Conservation (phyloP, 129 eudicot genomes). For the Centaurea solstitialis region DNA sequence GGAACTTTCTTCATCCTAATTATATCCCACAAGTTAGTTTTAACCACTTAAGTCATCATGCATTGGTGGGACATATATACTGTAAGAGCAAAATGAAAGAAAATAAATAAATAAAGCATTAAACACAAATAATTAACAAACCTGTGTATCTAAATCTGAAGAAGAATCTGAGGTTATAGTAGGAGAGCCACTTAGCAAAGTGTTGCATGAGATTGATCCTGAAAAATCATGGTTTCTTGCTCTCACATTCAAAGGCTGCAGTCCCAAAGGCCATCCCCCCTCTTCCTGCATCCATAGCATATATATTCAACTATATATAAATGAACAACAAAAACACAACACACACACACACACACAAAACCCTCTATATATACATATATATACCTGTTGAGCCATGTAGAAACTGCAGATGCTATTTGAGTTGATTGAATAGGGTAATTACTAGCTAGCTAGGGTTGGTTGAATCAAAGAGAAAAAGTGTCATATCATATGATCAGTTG, state of each 20-base stretch:
- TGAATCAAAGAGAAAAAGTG: conserved; percentile 27
- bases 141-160: conserved; percentile 81
- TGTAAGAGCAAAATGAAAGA: conserved; percentile 1
- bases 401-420: conserved; percentile 13
- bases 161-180: conserved; percentile 54
- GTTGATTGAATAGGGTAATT: conserved; percentile 20
- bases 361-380: background rate
- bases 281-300: conserved; percentile 47
- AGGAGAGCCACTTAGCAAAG: conserved; percentile 64
- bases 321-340: background rate
- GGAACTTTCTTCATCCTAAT: too few relatives aligned
- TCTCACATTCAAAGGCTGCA: conserved; percentile 68
- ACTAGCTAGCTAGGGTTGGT: background rate
- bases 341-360: background rate
- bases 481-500: conserved; percentile 29
- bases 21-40: background rate
- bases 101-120: background rate
- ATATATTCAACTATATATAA: background rate
- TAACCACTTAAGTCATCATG: conserved; percentile 1
- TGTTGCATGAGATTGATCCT: conserved; percentile 79
- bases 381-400: conserved; percentile 43
- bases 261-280: conserved; percentile 87
- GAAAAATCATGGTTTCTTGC: conserved; percentile 50
- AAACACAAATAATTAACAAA: conserved; percentile 9
- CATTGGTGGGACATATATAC: background rate